Conservation (phyloP, 306 rosid species). For the Castanea sativa region DNA sequence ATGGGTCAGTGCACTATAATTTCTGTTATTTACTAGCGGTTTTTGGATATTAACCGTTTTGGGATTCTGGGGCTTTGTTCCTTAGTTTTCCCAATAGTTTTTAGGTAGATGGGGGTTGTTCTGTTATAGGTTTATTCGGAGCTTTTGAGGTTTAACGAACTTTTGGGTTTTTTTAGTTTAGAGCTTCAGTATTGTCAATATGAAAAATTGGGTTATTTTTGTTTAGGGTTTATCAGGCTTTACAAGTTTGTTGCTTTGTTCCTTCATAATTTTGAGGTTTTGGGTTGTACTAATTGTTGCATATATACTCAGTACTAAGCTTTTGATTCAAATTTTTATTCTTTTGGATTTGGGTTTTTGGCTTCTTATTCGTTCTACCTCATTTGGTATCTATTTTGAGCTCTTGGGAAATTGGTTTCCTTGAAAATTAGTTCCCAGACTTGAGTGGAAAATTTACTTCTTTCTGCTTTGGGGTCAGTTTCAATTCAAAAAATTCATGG, state of each 20-base stretch:
- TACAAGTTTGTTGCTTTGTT: slow-evolving; percentile 1
- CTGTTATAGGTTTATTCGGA: neutral
- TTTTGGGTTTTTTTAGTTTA: neutral
- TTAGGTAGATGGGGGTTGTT: neutral
- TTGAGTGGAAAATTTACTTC: neutral
- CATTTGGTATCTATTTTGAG: neutral
- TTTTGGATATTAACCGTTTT: neutral
- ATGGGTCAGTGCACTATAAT: neutral
- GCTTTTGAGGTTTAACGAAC: neutral
- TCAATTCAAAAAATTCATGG: slow-evolving; percentile 7
- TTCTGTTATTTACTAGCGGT: neutral
- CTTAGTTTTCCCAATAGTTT: neutral
- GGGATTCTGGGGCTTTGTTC: neutral
- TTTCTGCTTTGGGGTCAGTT: slow-evolving; percentile 1
- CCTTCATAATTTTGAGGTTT: slow-evolving; percentile 10
- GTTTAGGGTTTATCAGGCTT: neutral
- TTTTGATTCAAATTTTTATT: neutral
- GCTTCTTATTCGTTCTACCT: neutral
- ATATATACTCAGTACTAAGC: neutral
- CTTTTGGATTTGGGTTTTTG: neutral
- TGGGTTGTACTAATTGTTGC: neutral
- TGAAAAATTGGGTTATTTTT: neutral
- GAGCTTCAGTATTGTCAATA: neutral
- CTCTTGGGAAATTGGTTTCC: neutral
- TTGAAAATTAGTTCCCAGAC: no score